phyloP scores from a whole-genome alignment of 805 yeast species.

The Candida loeiensis region DNA sequence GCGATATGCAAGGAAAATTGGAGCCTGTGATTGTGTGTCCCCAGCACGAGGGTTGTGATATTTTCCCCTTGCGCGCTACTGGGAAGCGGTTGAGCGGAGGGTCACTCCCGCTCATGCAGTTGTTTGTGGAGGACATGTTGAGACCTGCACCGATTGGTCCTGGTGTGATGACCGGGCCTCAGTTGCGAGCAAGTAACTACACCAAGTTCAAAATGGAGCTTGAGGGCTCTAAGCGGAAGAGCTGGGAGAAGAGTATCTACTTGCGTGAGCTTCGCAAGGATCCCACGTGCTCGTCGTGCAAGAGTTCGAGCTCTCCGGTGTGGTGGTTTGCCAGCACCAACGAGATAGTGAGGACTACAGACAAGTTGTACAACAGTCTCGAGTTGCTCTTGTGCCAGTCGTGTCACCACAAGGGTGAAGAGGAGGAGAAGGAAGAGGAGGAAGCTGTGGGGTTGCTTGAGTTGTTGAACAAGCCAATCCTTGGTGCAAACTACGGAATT shows the following conservation, averaged over 20 bases:
- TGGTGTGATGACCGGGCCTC: conserved; percentile 25
- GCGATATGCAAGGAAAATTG: conserved; percentile 35
- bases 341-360: conserved; percentile 6
- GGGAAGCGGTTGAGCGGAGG: conserved; percentile 28
- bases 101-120: conserved; percentile 37
- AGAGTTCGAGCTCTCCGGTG: conserved; percentile 29
- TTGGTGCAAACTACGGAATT: conserved; percentile 33
- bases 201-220: conserved; percentile 18
- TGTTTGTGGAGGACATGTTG: conserved; percentile 37
- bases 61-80: conserved; percentile 17
- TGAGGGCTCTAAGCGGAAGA: conserved; percentile 13
- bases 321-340: conserved; percentile 29
- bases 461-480: conserved; percentile 26
- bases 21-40: conserved; percentile 45
- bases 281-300: conserved; percentile 21
- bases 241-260: conserved; percentile 5
- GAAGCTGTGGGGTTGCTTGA: conserved; percentile 20
- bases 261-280: conserved; percentile 7
- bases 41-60: conserved; percentile 26
- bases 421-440: conserved; percentile 14
- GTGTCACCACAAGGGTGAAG: conserved; percentile 24
- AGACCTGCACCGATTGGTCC: conserved; percentile 12
- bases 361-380: conserved; percentile 3
- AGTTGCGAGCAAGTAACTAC: conserved; percentile 29
- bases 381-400: conserved; percentile 25